These are phyloP conservation scores for Podospora conica DNA, from an alignment of 495 filamentous ascomycete genomes.

Conservation along the genomic window DNA sequence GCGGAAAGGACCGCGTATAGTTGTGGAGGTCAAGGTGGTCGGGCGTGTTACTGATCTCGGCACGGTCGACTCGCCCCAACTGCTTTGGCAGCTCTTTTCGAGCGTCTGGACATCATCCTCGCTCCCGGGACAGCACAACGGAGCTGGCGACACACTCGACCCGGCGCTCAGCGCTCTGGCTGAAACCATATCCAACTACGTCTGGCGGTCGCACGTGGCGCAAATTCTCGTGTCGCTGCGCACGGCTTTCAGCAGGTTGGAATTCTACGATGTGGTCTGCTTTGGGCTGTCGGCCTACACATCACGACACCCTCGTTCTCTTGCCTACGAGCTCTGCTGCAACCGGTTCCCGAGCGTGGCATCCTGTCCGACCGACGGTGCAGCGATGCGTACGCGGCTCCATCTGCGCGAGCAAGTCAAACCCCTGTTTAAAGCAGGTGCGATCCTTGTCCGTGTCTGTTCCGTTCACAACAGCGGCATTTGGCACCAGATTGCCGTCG, in stretches of 20 bases:
- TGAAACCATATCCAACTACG: neutral
- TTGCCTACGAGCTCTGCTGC: neutral
- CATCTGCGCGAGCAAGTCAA: neutral
- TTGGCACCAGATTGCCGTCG: neutral
- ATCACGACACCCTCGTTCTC: neutral
- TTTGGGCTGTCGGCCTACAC: neutral
- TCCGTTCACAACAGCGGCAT: neutral
- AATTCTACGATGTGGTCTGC: too few species aligned
- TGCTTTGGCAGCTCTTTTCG: neutral
- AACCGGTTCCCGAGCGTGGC: neutral
- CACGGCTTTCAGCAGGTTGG: too few species aligned
- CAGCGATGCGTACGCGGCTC: neutral
- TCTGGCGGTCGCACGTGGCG: neutral
- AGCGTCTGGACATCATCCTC: neutral
- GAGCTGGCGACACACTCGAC: neutral
- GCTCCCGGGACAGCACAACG: too few species aligned
- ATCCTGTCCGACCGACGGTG: neutral
- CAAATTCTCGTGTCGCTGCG: neutral
- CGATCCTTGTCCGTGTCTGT: neutral
- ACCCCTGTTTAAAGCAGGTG: accelerated
- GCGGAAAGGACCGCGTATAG: neutral
- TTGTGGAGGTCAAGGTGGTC: neutral
- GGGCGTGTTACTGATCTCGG: neutral
- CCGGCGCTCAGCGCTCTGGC: neutral
- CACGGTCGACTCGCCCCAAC: neutral